These are phyloP conservation scores for Diaporthe vaccinii DNA, from an alignment of 2,329 filamentous ascomycete genomes.

Conservation along the genomic window DNA sequence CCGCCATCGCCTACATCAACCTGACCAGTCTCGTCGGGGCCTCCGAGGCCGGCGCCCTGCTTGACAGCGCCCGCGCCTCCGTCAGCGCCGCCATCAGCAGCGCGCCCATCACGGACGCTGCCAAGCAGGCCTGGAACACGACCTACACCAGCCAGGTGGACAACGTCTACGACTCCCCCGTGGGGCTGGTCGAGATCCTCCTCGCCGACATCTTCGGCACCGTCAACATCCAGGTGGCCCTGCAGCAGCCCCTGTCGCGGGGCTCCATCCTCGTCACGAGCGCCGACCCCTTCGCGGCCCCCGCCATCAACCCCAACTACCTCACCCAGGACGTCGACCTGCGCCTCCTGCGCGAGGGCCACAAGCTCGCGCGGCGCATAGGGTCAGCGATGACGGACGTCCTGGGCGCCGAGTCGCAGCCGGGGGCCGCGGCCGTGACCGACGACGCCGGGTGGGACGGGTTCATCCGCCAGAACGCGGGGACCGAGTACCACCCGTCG, in stretches of 20 bases:
- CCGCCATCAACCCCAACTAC: slow-evolving; percentile 59
- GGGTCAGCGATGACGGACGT: slow-evolving; percentile 51
- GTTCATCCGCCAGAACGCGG: slow-evolving; percentile 43
- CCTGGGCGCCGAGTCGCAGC: slow-evolving; percentile 52
- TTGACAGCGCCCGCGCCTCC: not conserved
- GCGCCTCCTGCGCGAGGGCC: slow-evolving; percentile 57
- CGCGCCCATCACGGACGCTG: slow-evolving; percentile 41
- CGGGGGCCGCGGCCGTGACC: slow-evolving; percentile 45
- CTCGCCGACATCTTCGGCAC: slow-evolving; percentile 44
- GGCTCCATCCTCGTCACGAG: slow-evolving; percentile 65
- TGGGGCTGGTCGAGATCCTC: slow-evolving; percentile 45
- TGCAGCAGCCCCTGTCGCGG: slow-evolving; percentile 60
- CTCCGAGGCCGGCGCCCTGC: not conserved
- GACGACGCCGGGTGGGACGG: slow-evolving; percentile 46
- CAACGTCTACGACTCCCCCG: slow-evolving; percentile 43
- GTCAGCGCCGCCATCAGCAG: slow-evolving; percentile 12
- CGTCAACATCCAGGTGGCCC: slow-evolving; percentile 42
- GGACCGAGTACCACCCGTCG: slow-evolving; percentile 54
- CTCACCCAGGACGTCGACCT: slow-evolving; percentile 65
- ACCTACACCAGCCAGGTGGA: slow-evolving; percentile 48
- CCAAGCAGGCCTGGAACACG: slow-evolving; percentile 44
- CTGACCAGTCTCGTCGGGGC: slow-evolving; percentile 15
- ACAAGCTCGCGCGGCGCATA: slow-evolving; percentile 49
- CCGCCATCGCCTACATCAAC: slow-evolving; percentile 36
- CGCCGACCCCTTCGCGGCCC: slow-evolving; percentile 52